Evolutionary conservation across 306 rosid species (phyloP), one percentile per base, ranked within the genome.

Genomic region (Vachellia collinsii): DNA sequence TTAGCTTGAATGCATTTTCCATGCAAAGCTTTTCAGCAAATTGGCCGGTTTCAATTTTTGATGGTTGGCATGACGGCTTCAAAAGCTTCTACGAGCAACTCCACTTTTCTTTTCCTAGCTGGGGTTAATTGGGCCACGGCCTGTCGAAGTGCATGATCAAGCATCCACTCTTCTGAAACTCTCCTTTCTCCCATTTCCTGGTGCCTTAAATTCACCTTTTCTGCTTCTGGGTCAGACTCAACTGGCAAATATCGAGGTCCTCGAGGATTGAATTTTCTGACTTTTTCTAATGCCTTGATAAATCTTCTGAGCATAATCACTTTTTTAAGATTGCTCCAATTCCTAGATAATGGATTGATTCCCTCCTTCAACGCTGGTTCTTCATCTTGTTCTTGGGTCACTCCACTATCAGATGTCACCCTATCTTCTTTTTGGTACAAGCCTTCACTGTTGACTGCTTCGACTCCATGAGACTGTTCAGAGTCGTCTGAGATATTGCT

Each of bases 121-220:
- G 99, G 99, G 72, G 91, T 96, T 70, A 96, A 87, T 70, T 87
- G 85, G 70, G 97, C 81, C 63, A 93, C 98, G 38, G 89, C 99
- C 64, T 87, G 93, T 85, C 88, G 86, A 83, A 96, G 89, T 47
- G 99, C 99, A 74, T 88, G 81, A 83, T 96, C 99, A 75, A 96
- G 97, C 99, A 93, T 92, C 98, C 98, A 96, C 82, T 96, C 99
- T 87, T 90, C 97, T 5, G 97, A 81, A 22, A 90, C 92, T 85
- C 85, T 93, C 82, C 91, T 90, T 70, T 82, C 97, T 37, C 77
- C 96, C 82, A 77, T 76, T 78, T 75, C 90, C 79, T 83, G 93
- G 76, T 85, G 97, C 93, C 88, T 93, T 76, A 96, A 69, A 54
- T 75, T 42, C 79, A 92, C 97, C 2, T 86, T 90, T 47, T 93